Base-by-base conservation (phyloP, 768 basidiomycete genomes). In the Scleroderma bovista region DNA sequence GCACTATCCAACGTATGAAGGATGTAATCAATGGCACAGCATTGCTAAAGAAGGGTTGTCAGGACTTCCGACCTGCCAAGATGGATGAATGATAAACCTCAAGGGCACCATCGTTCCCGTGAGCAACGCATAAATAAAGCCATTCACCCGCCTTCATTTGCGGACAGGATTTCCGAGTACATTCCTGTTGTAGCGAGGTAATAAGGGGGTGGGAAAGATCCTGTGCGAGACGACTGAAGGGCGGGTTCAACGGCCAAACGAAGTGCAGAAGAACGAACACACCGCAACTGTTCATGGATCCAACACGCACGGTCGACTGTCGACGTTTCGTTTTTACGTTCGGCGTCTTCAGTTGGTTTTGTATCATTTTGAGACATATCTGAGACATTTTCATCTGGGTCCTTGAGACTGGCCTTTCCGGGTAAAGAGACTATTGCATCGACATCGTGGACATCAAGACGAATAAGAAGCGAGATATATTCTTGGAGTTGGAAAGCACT, bases 141-240 rank as follows among this genome's bases (percentile, higher is more conserved):
- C 95, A 97, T 73, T 97, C 92, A 48, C 90, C 91, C n/a, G 94
- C 93, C 67, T 94, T 94, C 95, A 99, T 99, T 69, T 95, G 86
- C 1, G 93, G 91, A 73, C 95, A 99, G 10, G 86, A 80, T 32
- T 77, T 69, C 34, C 89, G 81, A 12, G 85, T 90, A 63, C 94
- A 98, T 64, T 91, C 89, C 57, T 86, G 83, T 63, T 93, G 91
- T 36, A 93, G 71, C 62, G 81, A 83, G 2, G 86, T 88, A 41
- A 94, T 88, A 37, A 93, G 75, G 5, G 91, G 90, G 58, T 91
- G 84, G 0, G 87, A 83, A 29, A 94, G 74, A 65, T 94, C 92
- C 66, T 90, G 88, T 6, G 90, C 88, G 11, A 94, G 79, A 19
- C 92, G 88, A 60, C 91, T 93, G 47, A 9, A 34, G 15, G 47